A percentile compares a stretch with the other conserved stretches of the same genome.
Evolutionary conservation across 1,139 yeast genomes (phyloP).

Genomic region (Kodamaea sp.): DNA sequence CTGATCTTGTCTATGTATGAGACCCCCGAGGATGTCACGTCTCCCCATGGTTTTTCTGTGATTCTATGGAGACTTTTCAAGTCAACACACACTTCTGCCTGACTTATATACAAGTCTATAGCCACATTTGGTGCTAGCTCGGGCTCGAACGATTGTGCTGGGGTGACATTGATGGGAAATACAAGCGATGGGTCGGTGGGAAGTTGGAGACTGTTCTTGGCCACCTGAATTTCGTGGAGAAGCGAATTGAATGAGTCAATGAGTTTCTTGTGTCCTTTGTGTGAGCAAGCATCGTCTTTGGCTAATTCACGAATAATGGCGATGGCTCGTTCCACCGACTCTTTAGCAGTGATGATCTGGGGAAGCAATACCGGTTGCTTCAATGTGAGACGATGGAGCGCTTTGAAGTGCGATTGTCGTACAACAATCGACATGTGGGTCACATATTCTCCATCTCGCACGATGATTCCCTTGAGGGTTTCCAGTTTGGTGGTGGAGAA

Average conservation of each 20-base stretch:
- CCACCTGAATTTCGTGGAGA: slow-evolving; percentile 30
- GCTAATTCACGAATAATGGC: slow-evolving; percentile 23
- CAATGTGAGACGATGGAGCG: slow-evolving; percentile 27
- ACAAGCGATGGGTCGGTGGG: slow-evolving; percentile 46
- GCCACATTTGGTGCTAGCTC: slow-evolving; percentile 32
- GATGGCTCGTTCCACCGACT: slow-evolving; percentile 34
- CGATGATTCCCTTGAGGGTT: slow-evolving; percentile 41
- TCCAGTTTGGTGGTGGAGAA: slow-evolving; percentile 42
- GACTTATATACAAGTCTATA: slow-evolving; percentile 44
- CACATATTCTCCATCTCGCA: slow-evolving; percentile 43
- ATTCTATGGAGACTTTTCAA: slow-evolving; percentile 39
- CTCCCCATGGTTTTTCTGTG: slow-evolving; percentile 46
- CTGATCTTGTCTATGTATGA: slow-evolving; percentile 44
- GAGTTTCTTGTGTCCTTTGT: slow-evolving; percentile 15
- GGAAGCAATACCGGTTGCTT: slow-evolving; percentile 32
- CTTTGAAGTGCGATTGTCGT: slow-evolving; percentile 33
- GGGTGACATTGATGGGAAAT: slow-evolving; percentile 39
- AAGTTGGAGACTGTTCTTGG: slow-evolving; percentile 40
- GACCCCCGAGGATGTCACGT: slow-evolving; percentile 30
- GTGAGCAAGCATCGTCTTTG: slow-evolving; percentile 7
- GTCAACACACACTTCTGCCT: slow-evolving; percentile 48
- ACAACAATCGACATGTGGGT: slow-evolving; percentile 31
- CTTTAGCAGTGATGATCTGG: slow-evolving; percentile 36
- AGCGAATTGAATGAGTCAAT: slow-evolving; percentile 28
- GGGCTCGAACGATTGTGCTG: slow-evolving; percentile 33